Evolutionary conservation across 805 yeast species (phyloP).

Genomic region (Spathaspora arborariae): DNA sequence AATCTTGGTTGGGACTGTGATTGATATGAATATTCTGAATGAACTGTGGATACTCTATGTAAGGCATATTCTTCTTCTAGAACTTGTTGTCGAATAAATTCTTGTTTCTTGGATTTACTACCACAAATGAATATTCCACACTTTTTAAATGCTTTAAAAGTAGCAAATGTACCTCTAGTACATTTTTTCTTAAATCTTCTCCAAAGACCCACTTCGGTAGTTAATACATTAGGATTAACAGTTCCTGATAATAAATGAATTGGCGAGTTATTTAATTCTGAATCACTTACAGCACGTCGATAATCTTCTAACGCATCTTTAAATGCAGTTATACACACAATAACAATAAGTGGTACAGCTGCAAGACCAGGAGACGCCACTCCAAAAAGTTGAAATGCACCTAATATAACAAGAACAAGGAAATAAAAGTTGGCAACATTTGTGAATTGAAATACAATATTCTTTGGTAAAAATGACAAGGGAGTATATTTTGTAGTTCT

Average conservation of each 20-base stretch:
- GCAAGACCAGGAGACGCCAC: constrained; percentile 69
- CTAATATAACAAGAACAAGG: constrained; percentile 50
- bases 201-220: constrained; percentile 60
- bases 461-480: constrained; percentile 53
- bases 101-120: constrained; percentile 20
- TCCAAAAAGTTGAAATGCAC: constrained; percentile 66
- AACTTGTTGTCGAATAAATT: constrained; percentile 22
- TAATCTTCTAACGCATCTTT: constrained; percentile 80
- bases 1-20: constrained; percentile 8
- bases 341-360: constrained; percentile 78
- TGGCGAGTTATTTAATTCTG: constrained; percentile 63
- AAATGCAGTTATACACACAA: constrained; percentile 68
- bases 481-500: constrained; percentile 65
- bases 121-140: constrained; percentile 22
- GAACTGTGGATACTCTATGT: constrained; percentile 34
- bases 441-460: constrained; percentile 49
- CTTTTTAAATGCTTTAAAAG: constrained; percentile 18
- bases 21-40: constrained; percentile 26
- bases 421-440: constrained; percentile 62
- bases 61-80: constrained; percentile 25
- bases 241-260: constrained; percentile 55
- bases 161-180: constrained; percentile 25
- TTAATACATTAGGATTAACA: constrained; percentile 53
- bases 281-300: constrained; percentile 59
- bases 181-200: constrained; percentile 61